Evolutionary conservation across 2,329 filamentous ascomycete genomes (phyloP).

Genomic region (Colletotrichum tropicicola): DNA sequence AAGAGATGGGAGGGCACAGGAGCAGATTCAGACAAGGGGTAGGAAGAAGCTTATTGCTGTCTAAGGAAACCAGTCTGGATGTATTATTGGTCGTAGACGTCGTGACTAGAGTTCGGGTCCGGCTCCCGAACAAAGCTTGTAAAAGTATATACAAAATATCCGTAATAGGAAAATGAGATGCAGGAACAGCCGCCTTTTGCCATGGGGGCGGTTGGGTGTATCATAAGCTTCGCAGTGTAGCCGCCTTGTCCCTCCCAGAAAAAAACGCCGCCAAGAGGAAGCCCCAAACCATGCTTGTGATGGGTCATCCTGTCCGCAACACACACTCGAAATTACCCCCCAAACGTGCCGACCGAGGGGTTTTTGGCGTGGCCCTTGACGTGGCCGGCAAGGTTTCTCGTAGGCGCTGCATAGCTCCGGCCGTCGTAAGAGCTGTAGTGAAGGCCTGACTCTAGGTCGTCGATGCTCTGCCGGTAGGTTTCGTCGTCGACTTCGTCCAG

Average conservation of each 20-base stretch:
- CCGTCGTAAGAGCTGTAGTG: neutral
- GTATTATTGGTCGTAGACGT: neutral
- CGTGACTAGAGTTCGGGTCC: slow-evolving; percentile 8
- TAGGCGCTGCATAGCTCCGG: neutral
- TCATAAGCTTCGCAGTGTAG: slow-evolving; percentile 13
- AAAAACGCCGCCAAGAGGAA: neutral
- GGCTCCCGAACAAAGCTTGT: slow-evolving; percentile 10
- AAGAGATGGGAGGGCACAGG: slow-evolving; percentile 11
- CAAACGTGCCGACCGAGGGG: slow-evolving; percentile 12
- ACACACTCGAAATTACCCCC: neutral
- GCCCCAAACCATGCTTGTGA: slow-evolving; percentile 2
- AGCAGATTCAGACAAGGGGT: neutral
- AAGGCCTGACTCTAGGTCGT: neutral
- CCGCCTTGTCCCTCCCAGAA: neutral
- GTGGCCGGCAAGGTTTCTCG: neutral
- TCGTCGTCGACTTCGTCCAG: slow-evolving; percentile 15
- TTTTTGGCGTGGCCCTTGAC: slow-evolving; percentile 10
- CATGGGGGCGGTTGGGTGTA: slow-evolving; percentile 8
- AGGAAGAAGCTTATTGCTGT: neutral
- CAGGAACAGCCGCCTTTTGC: slow-evolving; percentile 8
- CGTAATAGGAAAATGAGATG: slow-evolving; percentile 1
- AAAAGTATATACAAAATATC: slow-evolving; percentile 13
- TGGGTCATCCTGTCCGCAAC: neutral
- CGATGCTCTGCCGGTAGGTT: slow-evolving; percentile 6
- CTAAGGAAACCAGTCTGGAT: neutral